phyloP scores from a whole-genome alignment of 805 yeast genomes.

The Yarrowia sp. region DNA sequence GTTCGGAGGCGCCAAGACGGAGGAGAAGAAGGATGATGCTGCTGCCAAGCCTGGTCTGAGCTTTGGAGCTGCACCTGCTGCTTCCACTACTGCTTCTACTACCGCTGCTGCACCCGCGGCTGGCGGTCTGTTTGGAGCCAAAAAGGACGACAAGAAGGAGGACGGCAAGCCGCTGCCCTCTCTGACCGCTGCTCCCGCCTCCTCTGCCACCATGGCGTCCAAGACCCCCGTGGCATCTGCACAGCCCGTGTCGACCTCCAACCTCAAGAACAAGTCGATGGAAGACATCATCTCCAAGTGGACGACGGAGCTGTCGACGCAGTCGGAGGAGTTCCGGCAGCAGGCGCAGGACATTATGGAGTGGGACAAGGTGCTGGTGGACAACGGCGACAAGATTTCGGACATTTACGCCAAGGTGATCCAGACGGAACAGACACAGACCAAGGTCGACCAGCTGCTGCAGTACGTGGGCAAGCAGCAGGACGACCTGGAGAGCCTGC shows the following conservation, averaged over 20 bases:
- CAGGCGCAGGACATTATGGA: slow-evolving; percentile 71
- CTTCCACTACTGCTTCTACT: slow-evolving; percentile 34
- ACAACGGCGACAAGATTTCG: slow-evolving; percentile 80
- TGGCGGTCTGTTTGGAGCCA: slow-evolving; percentile 15
- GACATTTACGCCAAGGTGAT: slow-evolving; percentile 72
- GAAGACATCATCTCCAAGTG: slow-evolving; percentile 91
- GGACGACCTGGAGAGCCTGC: slow-evolving; percentile 77
- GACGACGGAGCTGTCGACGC: slow-evolving; percentile 77
- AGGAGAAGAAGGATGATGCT: slow-evolving; percentile 26
- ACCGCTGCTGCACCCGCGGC: slow-evolving; percentile 26
- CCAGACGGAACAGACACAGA: slow-evolving; percentile 80
- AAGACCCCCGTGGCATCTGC: slow-evolving; percentile 37
- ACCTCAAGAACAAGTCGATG: slow-evolving; percentile 83
- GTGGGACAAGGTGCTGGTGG: slow-evolving; percentile 84
- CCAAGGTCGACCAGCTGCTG: slow-evolving; percentile 80
- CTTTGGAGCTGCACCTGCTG: background rate
- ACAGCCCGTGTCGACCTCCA: slow-evolving; percentile 51
- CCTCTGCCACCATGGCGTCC: slow-evolving; percentile 18
- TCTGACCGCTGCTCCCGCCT: slow-evolving; percentile 19
- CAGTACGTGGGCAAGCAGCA: slow-evolving; percentile 87
- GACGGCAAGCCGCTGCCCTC: background rate
- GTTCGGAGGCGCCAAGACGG: slow-evolving; percentile 26
- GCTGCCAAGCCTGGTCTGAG: slow-evolving; percentile 11
- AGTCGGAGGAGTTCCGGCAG: slow-evolving; percentile 67
- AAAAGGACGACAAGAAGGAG: background rate